Base-by-base conservation (phyloP, 345 rosid genomes). In the Populus alba region DNA sequence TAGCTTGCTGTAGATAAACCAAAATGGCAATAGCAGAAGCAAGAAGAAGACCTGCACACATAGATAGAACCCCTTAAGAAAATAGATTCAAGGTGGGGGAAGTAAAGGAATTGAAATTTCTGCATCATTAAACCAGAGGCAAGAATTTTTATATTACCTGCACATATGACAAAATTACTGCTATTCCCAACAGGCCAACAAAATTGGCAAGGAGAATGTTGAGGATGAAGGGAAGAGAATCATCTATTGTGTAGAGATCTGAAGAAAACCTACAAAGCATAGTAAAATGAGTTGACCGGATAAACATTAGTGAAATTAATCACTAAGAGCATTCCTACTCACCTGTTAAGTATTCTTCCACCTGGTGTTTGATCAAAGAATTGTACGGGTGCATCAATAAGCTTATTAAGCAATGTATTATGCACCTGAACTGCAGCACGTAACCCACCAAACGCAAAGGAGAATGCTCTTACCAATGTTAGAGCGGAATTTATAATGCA, bases 341-440 rank as follows among this genome's bases (percentile, higher is more conserved):
- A 95, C 99, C 96, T 91, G 89, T 95, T 95, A 59, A 95, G 97
- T 85, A 95, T 93, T 79, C 99, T 89, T 84, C 98, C 98, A 81
- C 86, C 77, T n/a, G 99, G 99, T 74, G 99, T 95, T 86, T 91
- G 96, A 83, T 93, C 92, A 88, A 95, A 95, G 87, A 95, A 95
- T 79, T 67, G 85, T 78, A 87, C 84, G 35, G 99, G 98, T 72
- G 98, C 93, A 85, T 90, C 87, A 25, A 95, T 78, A 80, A 95
- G 88, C 89, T 85, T 92, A 77, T 83, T 80, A 65, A 93, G 88
- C 69, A 95, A 89, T 38, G 80, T 86, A 78, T 80, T 77, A 72
- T 95, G 98, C 85, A 93, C 93, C 70, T 77, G 77, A 68, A 88
- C 86, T 65, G 99, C 99, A 75, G 94, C 98, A 78, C 77, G 86